These are phyloP conservation scores for Vigna nakashimae DNA, from an alignment of 306 rosid genomes.

Conservation along the genomic window DNA sequence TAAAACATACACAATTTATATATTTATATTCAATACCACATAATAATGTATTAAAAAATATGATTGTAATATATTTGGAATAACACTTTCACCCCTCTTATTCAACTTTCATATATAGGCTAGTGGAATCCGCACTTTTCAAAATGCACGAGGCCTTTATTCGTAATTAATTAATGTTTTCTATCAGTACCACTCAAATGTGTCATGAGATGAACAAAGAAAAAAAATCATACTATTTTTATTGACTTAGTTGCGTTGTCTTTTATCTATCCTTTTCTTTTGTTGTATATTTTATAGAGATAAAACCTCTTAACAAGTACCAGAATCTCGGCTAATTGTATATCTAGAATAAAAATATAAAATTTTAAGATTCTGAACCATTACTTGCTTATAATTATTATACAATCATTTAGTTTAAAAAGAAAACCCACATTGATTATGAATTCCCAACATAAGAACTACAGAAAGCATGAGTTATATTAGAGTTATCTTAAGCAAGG, in stretches of 20 bases:
- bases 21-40: too few species aligned
- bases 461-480: not conserved
- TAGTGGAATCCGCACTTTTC: slow-evolving; percentile 26
- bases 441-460: not conserved
- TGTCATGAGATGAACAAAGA: slow-evolving; percentile 7
- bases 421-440: not conserved
- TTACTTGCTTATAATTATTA: not conserved
- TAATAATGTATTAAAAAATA: too few species aligned
- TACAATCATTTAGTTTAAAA: not conserved
- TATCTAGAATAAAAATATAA: not conserved
- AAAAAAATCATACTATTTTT: not conserved
- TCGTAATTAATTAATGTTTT: not conserved
- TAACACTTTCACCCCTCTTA: too few species aligned
- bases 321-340: not conserved
- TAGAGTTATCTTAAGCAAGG: not conserved
- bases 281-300: not conserved
- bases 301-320: not conserved
- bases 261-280: not conserved
- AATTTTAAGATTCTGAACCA: not conserved
- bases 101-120: not conserved
- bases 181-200: not conserved
- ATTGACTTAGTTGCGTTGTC: not conserved
- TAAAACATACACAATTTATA: too few species aligned
- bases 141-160: slow-evolving; percentile 13
- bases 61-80: too few species aligned